Base-by-base conservation (phyloP, 2,329 filamentous ascomycete genomes). In the Hypoxylon sp. region DNA sequence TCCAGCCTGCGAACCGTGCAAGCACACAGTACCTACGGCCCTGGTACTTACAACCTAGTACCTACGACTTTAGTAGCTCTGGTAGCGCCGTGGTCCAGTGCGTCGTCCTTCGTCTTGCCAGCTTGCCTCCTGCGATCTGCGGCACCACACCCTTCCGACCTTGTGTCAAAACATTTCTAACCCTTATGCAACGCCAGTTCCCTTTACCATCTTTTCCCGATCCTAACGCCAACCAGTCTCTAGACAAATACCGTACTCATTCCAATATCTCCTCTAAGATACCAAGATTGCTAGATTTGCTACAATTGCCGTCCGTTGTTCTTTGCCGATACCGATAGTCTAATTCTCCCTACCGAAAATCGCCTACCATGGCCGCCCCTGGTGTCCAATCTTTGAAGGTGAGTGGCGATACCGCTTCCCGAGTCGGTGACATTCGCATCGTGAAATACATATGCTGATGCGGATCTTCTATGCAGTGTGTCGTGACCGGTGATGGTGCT, bases 401-500 rank as follows among this genome's bases (percentile, higher is more conserved):
- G 83, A 71, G 83, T 78, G 13, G 32, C 52, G 26, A 34, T 54
- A 53, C 50, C 51, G 43, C 64, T 46, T 43, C 43, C 30, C n/a
- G n/a, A 37, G n/a, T 61, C 53, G 19, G 19, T 47, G 28, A 59
- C 59, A 44, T 22, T 62, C 55, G 54, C 51, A 57, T 54, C 65
- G 52, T 52, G 37, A 50, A 59, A 54, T 76, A 79, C 77, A 22
- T 55, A 81, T 75, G 70, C 71, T 78, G 76, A 74, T 72, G 56
- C 66, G 37, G 60, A 58, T 63, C 61, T 50, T 11, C 67, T 24
- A 37, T 75, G 64, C 73, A 97, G 93, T 99, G 95, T 80, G 95
- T 99, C 78, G 95, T 99, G 77, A 98, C 95, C 68, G 95, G 95
- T 83, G 95, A 99, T 80, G 95, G 95, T 92, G 95, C 95, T 78